Evolutionary conservation across 139 green algal species (phyloP).

Genomic region (Tetradesmus lagerheimii): DNA sequence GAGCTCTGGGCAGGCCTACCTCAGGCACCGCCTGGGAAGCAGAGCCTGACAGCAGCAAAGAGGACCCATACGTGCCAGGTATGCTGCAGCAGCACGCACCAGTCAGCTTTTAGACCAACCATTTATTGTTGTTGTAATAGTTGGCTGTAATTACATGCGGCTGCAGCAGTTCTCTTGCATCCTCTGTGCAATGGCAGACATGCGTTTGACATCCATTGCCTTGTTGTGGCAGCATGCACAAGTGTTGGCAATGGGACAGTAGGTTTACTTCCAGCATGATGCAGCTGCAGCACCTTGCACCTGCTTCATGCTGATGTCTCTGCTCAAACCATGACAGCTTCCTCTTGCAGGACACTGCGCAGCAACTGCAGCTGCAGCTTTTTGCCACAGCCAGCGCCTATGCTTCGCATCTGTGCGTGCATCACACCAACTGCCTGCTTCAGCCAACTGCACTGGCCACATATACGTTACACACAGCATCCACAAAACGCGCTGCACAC

Average conservation of each 20-base stretch:
- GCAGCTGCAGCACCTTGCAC: not conserved
- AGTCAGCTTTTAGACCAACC: too few relatives aligned
- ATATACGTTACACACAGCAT: not conserved
- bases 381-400: too few relatives aligned
- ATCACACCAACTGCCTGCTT: too few relatives aligned
- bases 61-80: constrained; percentile 43
- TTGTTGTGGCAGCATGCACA: not conserved
- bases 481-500: not conserved
- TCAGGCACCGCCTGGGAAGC: constrained; percentile 52
- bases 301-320: too few relatives aligned
- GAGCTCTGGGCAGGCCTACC: constrained; percentile 82
- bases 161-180: too few relatives aligned
- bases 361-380: not conserved
- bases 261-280: not conserved
- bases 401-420: too few relatives aligned
- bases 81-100: not conserved
- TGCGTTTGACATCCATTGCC: too few relatives aligned
- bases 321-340: too few relatives aligned
- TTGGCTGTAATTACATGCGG: too few relatives aligned
- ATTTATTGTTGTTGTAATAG: too few relatives aligned
- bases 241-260: not conserved
- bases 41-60: constrained; percentile 3
- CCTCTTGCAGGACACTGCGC: not conserved
- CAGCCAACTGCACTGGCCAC: not conserved
- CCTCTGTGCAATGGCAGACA: too few relatives aligned